Conservation (phyloP, 2,329 filamentous ascomycete genomes). For the Colletotrichum sp. region DNA sequence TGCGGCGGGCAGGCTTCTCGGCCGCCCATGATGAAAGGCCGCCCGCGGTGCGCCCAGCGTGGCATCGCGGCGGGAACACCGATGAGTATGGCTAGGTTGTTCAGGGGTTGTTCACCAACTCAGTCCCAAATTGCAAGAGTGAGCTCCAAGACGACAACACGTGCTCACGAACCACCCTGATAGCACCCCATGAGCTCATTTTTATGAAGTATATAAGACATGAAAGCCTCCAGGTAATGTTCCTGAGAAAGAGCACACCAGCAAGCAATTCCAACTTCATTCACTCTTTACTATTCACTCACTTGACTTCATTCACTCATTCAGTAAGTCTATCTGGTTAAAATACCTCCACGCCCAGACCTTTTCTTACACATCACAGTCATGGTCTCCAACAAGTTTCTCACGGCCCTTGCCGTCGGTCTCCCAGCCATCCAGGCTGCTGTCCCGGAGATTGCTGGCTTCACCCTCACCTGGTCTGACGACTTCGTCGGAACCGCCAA, state of each 20-base stretch:
- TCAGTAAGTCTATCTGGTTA: neutral
- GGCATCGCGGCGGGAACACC: neutral
- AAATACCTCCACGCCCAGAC: neutral
- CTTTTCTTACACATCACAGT: neutral
- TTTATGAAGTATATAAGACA: neutral
- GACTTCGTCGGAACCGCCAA: conserved; percentile 36
- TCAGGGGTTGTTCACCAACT: neutral
- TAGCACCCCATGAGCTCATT: too few relatives aligned
- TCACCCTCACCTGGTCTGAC: conserved; percentile 30
- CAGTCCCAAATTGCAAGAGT: neutral
- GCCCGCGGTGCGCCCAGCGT: neutral
- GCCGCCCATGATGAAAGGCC: neutral
- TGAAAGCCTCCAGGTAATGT: neutral
- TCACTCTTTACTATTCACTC: neutral
- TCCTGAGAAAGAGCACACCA: neutral
- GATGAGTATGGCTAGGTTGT: neutral
- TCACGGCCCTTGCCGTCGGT: neutral
- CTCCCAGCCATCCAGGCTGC: conserved; percentile 8
- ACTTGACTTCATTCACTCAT: neutral
- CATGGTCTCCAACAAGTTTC: neutral
- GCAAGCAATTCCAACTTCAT: neutral
- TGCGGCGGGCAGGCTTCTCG: neutral
- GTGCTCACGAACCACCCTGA: neutral
- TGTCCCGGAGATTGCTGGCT: conserved; percentile 23
- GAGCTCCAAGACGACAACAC: neutral